A percentile compares a stretch with the other conserved stretches of the same genome.
Conservation (phyloP, 1,284 basidiomycete species). For the Irpex sp. region DNA sequence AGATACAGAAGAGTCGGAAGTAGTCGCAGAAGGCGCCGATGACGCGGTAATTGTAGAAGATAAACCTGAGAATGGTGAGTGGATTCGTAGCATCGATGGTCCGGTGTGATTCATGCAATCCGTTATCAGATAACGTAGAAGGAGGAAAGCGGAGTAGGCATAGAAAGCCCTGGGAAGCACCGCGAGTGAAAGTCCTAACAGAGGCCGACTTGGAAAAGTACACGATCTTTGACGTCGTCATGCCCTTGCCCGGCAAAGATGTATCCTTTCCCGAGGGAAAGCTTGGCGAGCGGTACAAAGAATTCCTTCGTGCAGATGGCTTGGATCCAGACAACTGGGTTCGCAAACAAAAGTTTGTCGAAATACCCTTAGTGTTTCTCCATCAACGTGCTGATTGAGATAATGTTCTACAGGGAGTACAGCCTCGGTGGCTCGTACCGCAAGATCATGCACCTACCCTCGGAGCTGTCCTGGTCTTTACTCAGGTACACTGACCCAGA, state of each 20-base stretch:
- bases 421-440: constrained; percentile 92
- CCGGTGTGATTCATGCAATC: constrained; percentile 9
- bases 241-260: constrained; percentile 93
- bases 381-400: neutral
- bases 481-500: constrained; percentile 93
- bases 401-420: constrained; percentile 66
- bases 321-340: constrained; percentile 86
- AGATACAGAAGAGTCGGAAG: constrained; percentile 33
- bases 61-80: constrained; percentile 14
- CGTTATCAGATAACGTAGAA: constrained; percentile 14
- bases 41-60: constrained; percentile 24
- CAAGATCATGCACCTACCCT: constrained; percentile 84
- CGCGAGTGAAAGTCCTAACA: constrained; percentile 74
- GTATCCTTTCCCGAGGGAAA: constrained; percentile 84
- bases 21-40: constrained; percentile 41
- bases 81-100: constrained; percentile 33
- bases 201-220: constrained; percentile 76
- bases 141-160: constrained; percentile 25
- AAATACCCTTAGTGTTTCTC: neutral
- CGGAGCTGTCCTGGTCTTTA: constrained; percentile 75
- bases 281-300: constrained; percentile 79
- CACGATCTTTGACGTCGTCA: constrained; percentile 90
- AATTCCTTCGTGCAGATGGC: constrained; percentile 81
- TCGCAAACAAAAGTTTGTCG: constrained; percentile 76
- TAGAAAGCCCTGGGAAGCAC: constrained; percentile 56